These are phyloP conservation scores for Umbilicus rupestris DNA, from an alignment of 164 flowering plant species.

Conservation along the genomic window DNA sequence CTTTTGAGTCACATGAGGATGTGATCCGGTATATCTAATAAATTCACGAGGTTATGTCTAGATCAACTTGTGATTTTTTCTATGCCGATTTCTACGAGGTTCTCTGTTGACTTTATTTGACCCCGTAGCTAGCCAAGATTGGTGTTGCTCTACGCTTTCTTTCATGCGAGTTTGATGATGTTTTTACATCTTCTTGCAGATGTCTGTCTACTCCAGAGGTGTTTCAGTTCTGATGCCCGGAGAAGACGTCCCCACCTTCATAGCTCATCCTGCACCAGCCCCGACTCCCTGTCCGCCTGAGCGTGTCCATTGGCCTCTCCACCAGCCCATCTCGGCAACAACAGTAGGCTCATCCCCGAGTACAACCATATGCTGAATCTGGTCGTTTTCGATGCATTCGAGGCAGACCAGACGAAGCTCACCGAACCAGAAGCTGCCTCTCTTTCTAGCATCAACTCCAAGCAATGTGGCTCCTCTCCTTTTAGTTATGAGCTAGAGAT, in stretches of 20 bases:
- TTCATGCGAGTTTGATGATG: background rate
- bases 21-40: no score
- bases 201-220: conserved; percentile 53
- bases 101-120: no score
- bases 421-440: background rate
- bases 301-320: conserved; percentile 40
- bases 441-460: no score
- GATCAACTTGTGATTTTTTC: no score
- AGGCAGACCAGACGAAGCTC: background rate
- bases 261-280: conserved; percentile 77
- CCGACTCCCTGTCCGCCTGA: conserved; percentile 56
- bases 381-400: background rate
- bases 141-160: no score
- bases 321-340: no score
- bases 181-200: conserved; percentile 27
- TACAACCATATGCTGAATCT: background rate
- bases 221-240: conserved; percentile 96
- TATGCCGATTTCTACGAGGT: no score
- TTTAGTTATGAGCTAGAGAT: background rate
- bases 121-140: no score
- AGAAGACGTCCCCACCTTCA: conserved; percentile 65
- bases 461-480: background rate
- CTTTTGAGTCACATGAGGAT: no score
- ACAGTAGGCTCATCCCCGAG: background rate
- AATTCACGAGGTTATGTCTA: no score